Conservation (phyloP, 495 filamentous ascomycete species). For the Trichoderma orchidacearum region DNA sequence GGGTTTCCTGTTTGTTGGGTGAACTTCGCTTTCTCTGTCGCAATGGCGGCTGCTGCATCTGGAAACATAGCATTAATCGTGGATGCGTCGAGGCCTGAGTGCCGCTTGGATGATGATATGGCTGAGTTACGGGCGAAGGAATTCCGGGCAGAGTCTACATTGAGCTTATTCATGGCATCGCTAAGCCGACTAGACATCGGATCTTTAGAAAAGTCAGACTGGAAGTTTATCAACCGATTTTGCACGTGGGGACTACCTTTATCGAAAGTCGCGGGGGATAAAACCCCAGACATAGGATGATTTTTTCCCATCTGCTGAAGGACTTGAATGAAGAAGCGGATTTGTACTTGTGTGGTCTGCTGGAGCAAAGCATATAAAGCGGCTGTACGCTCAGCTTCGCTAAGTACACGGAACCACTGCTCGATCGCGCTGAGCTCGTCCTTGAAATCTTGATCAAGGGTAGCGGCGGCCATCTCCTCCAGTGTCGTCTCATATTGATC, state of each 20-base stretch:
- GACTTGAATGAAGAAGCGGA: constrained; percentile 97
- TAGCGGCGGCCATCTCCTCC: constrained; percentile 97
- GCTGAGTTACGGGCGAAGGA: constrained; percentile 63
- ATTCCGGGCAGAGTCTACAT: constrained; percentile 71
- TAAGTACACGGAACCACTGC: constrained; percentile 97
- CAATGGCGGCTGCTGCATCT: constrained; percentile 93
- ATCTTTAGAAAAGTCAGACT: constrained; percentile 38
- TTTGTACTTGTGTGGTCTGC: constrained; percentile 97
- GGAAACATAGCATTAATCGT: constrained; percentile 99
- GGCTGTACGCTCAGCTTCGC: constrained; percentile 90
- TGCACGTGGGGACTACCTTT: constrained; percentile 48
- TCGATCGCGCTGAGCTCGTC: constrained; percentile 97
- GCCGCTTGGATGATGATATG: constrained; percentile 67
- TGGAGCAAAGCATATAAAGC: constrained; percentile 90
- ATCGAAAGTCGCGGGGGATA: constrained; percentile 94
- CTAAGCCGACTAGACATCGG: constrained; percentile 93
- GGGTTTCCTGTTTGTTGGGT: constrained; percentile 85
- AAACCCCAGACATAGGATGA: constrained; percentile 91
- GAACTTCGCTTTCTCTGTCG: constrained; percentile 93
- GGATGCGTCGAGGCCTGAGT: constrained; percentile 79
- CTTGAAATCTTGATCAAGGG: constrained; percentile 97
- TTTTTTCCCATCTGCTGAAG: constrained; percentile 97
- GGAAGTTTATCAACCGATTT: background rate
- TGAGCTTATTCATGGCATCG: constrained; percentile 95
- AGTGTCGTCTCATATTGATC: constrained; percentile 95